Base-by-base conservation (phyloP, 768 basidiomycete species). In the Podaxis rugospora region DNA sequence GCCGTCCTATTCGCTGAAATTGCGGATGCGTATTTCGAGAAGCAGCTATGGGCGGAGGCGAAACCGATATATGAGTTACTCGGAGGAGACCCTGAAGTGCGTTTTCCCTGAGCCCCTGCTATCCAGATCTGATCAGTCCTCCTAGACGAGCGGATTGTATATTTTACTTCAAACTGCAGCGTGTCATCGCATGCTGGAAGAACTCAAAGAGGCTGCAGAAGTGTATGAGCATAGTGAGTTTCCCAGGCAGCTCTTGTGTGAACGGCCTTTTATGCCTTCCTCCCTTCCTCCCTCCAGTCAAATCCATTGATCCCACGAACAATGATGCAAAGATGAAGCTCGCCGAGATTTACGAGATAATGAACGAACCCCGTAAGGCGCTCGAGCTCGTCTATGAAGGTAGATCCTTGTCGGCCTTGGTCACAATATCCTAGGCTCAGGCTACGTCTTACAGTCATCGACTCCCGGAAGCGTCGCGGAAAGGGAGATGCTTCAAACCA, bases 301-400 rank as follows among this genome's bases (percentile, higher is more conserved):
- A 89, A 16, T 77, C 81, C 3, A 84, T 83, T 1, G 90, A 95
- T 69, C 88, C 92, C 0, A 79, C 80, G 0, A 83, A 92, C 65
- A 84, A 86, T 66, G 91, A 95, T 28, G 89, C 88, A 27, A 94
- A 93, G 71, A 87, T 95, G 83, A 90, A 92, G 63, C 80, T 98
- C 0, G 96, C 95, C 0, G 92, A 92, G 64, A 84, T 95, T 13
- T 92, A 93, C 64, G 96, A 99, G 71, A 86, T 92, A 10, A 74
- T 89, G 64, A 86, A 89, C 47, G 85, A 94, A 64, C 86, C 90
- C 1, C 78, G 86, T 14, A 89, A 89, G 68, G 96, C 96, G 0
- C 78, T 97, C 0, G 87, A 90, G 5, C 74, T 97, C 0, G 89
- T 95, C 13, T 88, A 88, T 55, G 83, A 94, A 83, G 93, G 95